Evolutionary conservation across 2,329 filamentous ascomycete genomes (phyloP).

Genomic region (Alternaria burnsii): DNA sequence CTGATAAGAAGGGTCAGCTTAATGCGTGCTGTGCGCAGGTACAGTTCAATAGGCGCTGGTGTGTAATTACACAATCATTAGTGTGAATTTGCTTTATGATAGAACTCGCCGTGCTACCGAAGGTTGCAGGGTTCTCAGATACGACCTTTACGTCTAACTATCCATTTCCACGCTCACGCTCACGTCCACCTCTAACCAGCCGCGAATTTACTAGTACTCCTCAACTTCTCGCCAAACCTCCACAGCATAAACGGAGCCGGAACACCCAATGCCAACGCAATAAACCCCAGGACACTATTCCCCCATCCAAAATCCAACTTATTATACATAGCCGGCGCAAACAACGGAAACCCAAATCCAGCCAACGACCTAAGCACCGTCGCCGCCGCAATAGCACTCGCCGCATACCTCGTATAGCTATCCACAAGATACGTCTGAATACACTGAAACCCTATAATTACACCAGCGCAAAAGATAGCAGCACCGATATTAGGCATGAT

Average conservation of each 20-base stretch:
- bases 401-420: constrained; percentile 56
- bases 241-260: constrained; percentile 62
- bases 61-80: fast-evolving
- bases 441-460: constrained; percentile 55
- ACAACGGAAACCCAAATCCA: constrained; percentile 57
- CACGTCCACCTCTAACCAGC: constrained; percentile 40
- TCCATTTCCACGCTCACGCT: no score
- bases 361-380: constrained; percentile 56
- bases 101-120: fast-evolving
- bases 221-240: constrained; percentile 58
- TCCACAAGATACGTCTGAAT: constrained; percentile 59
- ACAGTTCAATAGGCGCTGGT: fast-evolving
- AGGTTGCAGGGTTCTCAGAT: fast-evolving
- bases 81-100: no score
- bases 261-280: constrained; percentile 50
- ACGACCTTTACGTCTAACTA: fast-evolving
- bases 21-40: no score
- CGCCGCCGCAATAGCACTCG: constrained; percentile 55
- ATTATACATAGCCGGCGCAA: constrained; percentile 53
- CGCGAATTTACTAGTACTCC: constrained; percentile 59
- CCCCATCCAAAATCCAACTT: constrained; percentile 55
- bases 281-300: constrained; percentile 50
- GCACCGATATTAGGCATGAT: constrained; percentile 65
- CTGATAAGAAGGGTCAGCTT: fast-evolving
- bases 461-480: constrained; percentile 59